A percentile compares a stretch with the other conserved stretches of the same genome.
Evolutionary conservation across 2,329 filamentous ascomycete species (phyloP).

Genomic region (Zymoseptoria ardabiliae): DNA sequence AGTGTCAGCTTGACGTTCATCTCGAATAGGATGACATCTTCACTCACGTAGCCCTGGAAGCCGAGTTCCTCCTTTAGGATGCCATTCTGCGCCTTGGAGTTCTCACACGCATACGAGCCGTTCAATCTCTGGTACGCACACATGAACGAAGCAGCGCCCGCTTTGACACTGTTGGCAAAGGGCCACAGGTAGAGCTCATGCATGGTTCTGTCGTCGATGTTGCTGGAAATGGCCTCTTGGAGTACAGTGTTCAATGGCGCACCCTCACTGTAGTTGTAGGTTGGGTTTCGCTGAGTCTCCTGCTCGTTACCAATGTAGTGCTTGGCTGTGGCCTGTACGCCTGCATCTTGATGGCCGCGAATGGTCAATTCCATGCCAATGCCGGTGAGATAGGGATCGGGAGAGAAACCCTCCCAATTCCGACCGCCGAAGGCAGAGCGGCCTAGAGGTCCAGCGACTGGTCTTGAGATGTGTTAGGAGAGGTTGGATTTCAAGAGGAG

Average conservation of each 20-base stretch:
- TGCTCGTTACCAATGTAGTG: constrained; percentile 23
- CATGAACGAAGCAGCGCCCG: constrained; percentile 45
- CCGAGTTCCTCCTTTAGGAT: constrained; percentile 30
- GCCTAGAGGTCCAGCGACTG: not conserved
- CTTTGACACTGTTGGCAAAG: constrained; percentile 43
- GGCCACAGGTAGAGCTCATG: constrained; percentile 32
- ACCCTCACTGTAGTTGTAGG: not conserved
- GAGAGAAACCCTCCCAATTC: constrained; percentile 64
- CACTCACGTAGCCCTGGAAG: not conserved
- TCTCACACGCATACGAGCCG: constrained; percentile 52
- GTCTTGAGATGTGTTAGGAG: not conserved
- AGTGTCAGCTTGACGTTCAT: not conserved
- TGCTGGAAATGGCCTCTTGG: constrained; percentile 38
- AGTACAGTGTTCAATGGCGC: not conserved
- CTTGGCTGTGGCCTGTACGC: constrained; percentile 33
- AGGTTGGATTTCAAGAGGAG: constrained; percentile 38
- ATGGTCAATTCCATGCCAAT: constrained; percentile 50
- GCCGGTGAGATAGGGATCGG: constrained; percentile 70
- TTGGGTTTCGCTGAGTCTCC: constrained; percentile 13
- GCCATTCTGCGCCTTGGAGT: constrained; percentile 58
- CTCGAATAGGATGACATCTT: not conserved
- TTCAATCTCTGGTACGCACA: constrained; percentile 55
- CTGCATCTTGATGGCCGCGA: not conserved
- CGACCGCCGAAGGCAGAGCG: constrained; percentile 44
- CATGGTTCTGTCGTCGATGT: constrained; percentile 55